phyloP scores from a whole-genome alignment of 345 rosid genomes.

The Bretschneidera sinensis region DNA sequence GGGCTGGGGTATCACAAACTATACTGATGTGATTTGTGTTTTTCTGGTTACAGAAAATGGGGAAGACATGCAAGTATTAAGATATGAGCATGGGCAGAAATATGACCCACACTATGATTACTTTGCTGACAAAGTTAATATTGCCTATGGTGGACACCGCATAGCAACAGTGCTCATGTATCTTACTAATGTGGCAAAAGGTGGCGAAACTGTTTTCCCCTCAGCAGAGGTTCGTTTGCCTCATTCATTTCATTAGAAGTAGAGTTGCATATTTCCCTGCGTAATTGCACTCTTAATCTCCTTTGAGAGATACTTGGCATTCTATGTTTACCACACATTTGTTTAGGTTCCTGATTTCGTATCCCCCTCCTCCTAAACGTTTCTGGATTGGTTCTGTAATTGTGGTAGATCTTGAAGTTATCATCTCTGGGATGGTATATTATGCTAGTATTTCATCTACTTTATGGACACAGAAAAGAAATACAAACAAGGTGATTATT shows the following conservation, averaged over 20 bases:
- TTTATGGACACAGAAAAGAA: background rate
- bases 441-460: background rate
- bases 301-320: slow-evolving; percentile 1
- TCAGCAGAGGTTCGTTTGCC: slow-evolving; percentile 63
- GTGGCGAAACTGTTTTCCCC: slow-evolving; percentile 96
- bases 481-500: background rate
- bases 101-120: slow-evolving; percentile 89
- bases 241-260: background rate
- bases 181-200: slow-evolving; percentile 79
- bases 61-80: slow-evolving; percentile 89
- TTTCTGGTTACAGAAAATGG: slow-evolving; percentile 63
- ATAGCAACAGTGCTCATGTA: slow-evolving; percentile 86
- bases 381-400: background rate
- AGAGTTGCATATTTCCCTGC: background rate
- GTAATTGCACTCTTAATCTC: background rate
- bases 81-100: slow-evolving; percentile 89
- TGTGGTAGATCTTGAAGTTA: no score
- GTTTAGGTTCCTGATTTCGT: background rate
- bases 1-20: no score
- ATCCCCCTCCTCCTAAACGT: background rate
- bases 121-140: slow-evolving; percentile 83
- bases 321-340: slow-evolving; percentile 3
- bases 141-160: slow-evolving; percentile 94
- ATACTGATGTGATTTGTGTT: background rate
- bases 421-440: no score